Percentiles rank a stretch among this genome's conserved stretches.
Conservation (phyloP, 768 basidiomycete species). For the Phanerochaete sordida region DNA sequence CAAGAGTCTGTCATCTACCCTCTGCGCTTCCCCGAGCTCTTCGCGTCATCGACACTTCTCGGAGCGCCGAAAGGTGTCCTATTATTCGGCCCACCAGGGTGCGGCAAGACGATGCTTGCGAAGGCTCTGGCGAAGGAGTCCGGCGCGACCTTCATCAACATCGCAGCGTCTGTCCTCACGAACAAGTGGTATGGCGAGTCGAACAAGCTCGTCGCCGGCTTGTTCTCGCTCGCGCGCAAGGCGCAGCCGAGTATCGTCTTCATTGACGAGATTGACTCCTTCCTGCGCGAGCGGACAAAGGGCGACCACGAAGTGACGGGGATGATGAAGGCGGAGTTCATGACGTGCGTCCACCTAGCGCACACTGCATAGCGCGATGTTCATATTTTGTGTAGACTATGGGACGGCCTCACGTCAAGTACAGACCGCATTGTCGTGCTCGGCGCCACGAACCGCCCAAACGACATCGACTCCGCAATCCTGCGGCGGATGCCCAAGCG, state of each 20-base stretch:
- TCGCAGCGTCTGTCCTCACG: constrained; percentile 69
- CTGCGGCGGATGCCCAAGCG: constrained; percentile 98
- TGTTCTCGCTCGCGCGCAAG: constrained; percentile 93
- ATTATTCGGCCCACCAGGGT: constrained; percentile 94
- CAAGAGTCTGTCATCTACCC: constrained; percentile 97
- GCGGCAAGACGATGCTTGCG: constrained; percentile 99
- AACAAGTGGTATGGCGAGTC: constrained; percentile 88
- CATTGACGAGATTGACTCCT: constrained; percentile 98
- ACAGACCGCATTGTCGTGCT: constrained; percentile 84
- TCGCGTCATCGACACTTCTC: constrained; percentile 78
- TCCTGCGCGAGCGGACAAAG: constrained; percentile 81
- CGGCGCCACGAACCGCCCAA: constrained; percentile 93
- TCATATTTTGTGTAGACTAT: constrained; percentile 50
- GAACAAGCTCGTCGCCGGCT: constrained; percentile 92
- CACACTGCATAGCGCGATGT: not conserved
- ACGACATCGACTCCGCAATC: constrained; percentile 86
- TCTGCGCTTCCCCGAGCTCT: constrained; percentile 85
- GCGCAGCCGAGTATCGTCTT: constrained; percentile 96
- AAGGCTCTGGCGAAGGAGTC: constrained; percentile 97
- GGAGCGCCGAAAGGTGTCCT: constrained; percentile 94
- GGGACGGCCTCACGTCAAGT: constrained; percentile 90
- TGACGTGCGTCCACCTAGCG: constrained; percentile 60
- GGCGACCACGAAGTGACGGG: constrained; percentile 97
- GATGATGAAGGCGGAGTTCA: constrained; percentile 97
- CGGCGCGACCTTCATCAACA: constrained; percentile 94